Base-by-base conservation (phyloP, 345 rosid genomes). In the Linum usitatissimum region DNA sequence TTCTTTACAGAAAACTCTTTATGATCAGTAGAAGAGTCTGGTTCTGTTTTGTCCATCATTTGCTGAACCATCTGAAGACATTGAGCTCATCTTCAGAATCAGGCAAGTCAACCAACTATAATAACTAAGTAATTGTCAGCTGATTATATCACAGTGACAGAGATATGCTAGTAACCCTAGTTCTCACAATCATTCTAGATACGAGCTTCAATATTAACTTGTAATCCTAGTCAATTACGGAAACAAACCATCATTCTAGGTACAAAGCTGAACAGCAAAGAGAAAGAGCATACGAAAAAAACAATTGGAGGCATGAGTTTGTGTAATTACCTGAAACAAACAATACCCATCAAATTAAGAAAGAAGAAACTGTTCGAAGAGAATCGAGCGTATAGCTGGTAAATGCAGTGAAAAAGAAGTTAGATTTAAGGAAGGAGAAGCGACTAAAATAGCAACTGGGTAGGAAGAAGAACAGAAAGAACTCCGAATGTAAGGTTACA, bases 41-140 rank as follows among this genome's bases (percentile, higher is more conserved):
- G 42, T 66, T 78, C 88, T 7, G 77, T 39, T 62, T 56, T 81
- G 63, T 82, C 86, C 51, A 67, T 59, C 10, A 71, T 69, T 73
- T 77, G 87, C 68, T 75, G 81, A 77, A 75, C 80, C 83, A 79
- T 84, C 81, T 75, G 74, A 67, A 59, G 23, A 56, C 14, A 45
- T 45, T 45, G 10, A 45, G 17, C 4, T 45, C 0, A 10, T 45
- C 51, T 40, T 40, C 48, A 40, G 13, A 40, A 1, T 40, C 48
- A 39, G 9, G 7, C 45, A 39, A 10, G 12, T 3, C 45, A 39
- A 39, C 3, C 3, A 39, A 23, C 28, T 23, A 23, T 23, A 23
- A 23, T 23, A 23, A 23, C 28, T 23, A 23, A 23, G 38, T 34
- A 34, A 34, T 7, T 45, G 7, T 45, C 51, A 45, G 14, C 51